Conservation (phyloP, 129 eudicot species). For the Tanacetum coccineum region DNA sequence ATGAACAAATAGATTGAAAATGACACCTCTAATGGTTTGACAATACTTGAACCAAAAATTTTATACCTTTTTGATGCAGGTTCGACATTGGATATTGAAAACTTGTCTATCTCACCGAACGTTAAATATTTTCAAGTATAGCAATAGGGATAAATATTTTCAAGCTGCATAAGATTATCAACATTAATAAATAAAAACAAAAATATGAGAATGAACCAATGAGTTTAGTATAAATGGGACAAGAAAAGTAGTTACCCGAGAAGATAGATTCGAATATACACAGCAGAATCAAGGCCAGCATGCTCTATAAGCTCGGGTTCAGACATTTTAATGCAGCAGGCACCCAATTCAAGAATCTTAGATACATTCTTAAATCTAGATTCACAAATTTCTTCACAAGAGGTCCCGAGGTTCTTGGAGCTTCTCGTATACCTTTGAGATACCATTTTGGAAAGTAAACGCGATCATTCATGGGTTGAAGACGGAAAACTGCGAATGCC, state of each 20-base stretch:
- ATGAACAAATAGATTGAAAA: background rate
- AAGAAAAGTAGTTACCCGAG: slow-evolving; percentile 63
- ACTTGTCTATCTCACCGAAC: slow-evolving; percentile 80
- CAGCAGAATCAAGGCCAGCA: slow-evolving; percentile 98
- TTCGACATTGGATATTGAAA: slow-evolving; percentile 88
- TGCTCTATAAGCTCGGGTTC: slow-evolving; percentile 91
- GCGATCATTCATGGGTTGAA: too few relatives aligned
- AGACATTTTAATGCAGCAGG: slow-evolving; percentile 94
- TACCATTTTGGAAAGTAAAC: too few relatives aligned
- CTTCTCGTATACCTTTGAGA: too few relatives aligned
- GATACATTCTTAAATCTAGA: slow-evolving; percentile 42
- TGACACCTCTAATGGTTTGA: slow-evolving; percentile 5
- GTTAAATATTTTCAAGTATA: slow-evolving; percentile 67
- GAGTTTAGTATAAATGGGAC: background rate
- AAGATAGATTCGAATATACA: slow-evolving; percentile 80
- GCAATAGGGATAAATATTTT: slow-evolving; percentile 89
- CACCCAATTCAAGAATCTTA: slow-evolving; percentile 83
- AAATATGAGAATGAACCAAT: background rate
- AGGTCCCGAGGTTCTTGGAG: too few relatives aligned
- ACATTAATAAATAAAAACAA: slow-evolving; percentile 9
- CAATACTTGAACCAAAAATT: background rate
- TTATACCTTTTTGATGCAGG: slow-evolving; percentile 69
- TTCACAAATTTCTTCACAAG: too few relatives aligned
- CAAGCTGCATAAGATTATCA: slow-evolving; percentile 54
- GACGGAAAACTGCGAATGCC: too few relatives aligned